Conservation (phyloP, 345 rosid genomes). For the Rhodamnia rubescens region DNA sequence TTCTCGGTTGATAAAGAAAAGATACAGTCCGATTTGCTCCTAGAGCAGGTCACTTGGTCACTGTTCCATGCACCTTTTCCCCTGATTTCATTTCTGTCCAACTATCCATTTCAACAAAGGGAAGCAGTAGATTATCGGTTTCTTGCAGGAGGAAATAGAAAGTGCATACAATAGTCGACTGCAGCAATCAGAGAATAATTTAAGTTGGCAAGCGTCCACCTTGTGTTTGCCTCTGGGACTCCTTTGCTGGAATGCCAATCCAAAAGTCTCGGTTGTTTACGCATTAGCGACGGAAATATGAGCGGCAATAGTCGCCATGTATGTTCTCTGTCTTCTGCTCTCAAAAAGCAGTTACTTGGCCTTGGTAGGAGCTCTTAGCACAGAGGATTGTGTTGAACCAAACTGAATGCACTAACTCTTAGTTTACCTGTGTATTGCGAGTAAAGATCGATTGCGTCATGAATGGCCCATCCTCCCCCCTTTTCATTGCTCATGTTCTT, state of each 20-base stretch:
- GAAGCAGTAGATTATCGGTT: not conserved
- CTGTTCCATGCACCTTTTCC: too few relatives aligned
- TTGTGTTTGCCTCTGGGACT: not conserved
- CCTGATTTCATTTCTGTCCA: not conserved
- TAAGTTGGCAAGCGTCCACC: slow-evolving; percentile 34
- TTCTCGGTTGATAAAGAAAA: too few relatives aligned
- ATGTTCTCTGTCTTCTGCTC: not conserved
- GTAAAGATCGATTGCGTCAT: not conserved
- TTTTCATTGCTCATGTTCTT: not conserved
- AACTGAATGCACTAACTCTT: not conserved
- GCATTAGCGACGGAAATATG: not conserved
- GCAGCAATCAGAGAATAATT: slow-evolving; percentile 44
- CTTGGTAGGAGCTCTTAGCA: not conserved
- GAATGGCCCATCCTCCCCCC: not conserved
- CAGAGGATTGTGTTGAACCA: not conserved
- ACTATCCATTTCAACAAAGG: not conserved
- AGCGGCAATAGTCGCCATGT: not conserved
- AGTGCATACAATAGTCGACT: slow-evolving; percentile 41
- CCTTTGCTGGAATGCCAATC: not conserved
- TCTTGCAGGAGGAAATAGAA: slow-evolving; percentile 69
- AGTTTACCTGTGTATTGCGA: not conserved
- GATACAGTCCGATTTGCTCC: too few relatives aligned
- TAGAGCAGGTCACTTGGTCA: too few relatives aligned
- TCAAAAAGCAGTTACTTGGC: not conserved
- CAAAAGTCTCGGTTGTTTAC: not conserved